Evolutionary conservation across 2,329 filamentous ascomycete genomes (phyloP).

Genomic region (Leptoxyphium fumago): DNA sequence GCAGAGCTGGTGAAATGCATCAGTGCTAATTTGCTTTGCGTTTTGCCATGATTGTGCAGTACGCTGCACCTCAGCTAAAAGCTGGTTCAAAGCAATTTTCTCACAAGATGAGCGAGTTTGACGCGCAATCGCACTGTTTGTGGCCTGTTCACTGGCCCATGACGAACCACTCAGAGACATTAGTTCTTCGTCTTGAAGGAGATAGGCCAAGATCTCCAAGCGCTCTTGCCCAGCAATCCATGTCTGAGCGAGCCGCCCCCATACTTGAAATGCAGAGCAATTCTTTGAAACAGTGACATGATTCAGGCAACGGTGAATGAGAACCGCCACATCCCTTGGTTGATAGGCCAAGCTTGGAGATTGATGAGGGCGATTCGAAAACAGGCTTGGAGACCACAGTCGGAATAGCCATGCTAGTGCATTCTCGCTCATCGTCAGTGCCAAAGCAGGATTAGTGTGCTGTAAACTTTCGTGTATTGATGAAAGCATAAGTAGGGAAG

Average conservation of each 20-base stretch:
- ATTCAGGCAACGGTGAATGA: constrained; percentile 58
- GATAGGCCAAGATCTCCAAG: constrained; percentile 31
- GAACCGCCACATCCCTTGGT: constrained; percentile 49
- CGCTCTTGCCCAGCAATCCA: constrained; percentile 29
- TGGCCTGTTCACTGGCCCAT: too few relatives aligned
- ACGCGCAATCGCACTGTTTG: too few relatives aligned
- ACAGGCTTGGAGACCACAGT: constrained; percentile 57
- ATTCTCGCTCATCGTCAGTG: constrained; percentile 51
- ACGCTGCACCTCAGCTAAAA: too few relatives aligned
- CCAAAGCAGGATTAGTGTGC: constrained; percentile 52
- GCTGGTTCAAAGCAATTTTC: too few relatives aligned
- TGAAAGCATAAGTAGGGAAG: constrained; percentile 59
- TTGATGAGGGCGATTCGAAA: constrained; percentile 51
- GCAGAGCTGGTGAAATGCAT: neutral
- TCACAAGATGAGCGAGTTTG: too few relatives aligned
- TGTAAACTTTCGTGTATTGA: constrained; percentile 52
- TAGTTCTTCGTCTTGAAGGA: constrained; percentile 25
- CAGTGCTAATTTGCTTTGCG: neutral
- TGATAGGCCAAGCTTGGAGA: constrained; percentile 48
- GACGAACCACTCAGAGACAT: too few relatives aligned
- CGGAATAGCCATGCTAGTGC: constrained; percentile 70
- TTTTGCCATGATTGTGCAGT: too few relatives aligned
- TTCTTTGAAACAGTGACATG: constrained; percentile 18
- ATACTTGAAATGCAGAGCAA: constrained; percentile 18
- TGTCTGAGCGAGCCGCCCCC: constrained; percentile 28